Base-by-base conservation (phyloP, 169 alveolate genomes). In the Amoebophrya sp. region DNA sequence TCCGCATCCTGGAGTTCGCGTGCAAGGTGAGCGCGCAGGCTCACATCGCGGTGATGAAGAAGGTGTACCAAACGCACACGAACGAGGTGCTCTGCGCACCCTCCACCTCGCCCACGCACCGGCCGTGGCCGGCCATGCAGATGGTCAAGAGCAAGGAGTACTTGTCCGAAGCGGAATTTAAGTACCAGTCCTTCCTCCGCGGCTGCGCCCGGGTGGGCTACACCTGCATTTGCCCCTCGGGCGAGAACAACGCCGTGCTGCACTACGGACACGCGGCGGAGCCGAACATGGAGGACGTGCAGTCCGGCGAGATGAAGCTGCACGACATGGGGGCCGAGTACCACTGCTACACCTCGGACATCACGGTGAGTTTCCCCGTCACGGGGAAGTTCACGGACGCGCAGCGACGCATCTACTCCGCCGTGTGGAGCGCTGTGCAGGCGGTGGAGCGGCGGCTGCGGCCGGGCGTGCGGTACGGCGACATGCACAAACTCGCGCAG, bases 391-490 rank as follows among this genome's bases (percentile, higher is more conserved):
- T 96, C 94, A 94, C 96, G n/a, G 94, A 95, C 47, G 94, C 94
- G 40, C 95, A 96, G 93, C 93, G 92, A 66, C 94, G 92, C 39
- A 95, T 96, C 32, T 96, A 95, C 90, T 93, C 96, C 77, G 95
- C 96, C 0, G 98, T 96, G 35, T 94, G 96, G 77, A 95, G 95
- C 32, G 97, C 98, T 0, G 95, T 95, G 77, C 90, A 91, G 91
- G 93, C 93, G 54, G 98, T 97, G 12, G 90, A 89, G 77, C 91
- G 91, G 40, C 77, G 90, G 32, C 41, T 96, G 91, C 94, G 94
- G 91, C 97, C 97, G 32, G 99, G 98, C 3, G 96, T 95, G n/a
- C 40, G 88, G 90, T 97, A 97, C 97, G 92, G 94, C 33, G 98
- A 97, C 89, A 95, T 97, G 98, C 98, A 97, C 91, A 77, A 93